phyloP scores from a whole-genome alignment of 225 moss, liverwort and hornwort genomes.

The Straminergon stramineum region DNA sequence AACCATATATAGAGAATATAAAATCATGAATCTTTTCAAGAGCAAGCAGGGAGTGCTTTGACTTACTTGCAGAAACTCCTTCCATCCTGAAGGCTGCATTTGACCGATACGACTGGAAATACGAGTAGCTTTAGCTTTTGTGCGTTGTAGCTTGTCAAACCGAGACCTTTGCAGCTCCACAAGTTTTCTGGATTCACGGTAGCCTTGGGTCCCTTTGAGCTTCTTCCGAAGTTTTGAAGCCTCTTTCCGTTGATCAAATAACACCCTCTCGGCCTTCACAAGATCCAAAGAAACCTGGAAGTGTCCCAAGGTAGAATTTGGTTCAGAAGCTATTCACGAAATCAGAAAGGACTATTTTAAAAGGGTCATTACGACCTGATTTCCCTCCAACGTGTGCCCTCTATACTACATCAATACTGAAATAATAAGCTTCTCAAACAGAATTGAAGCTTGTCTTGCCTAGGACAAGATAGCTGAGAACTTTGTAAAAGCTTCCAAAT shows the following conservation, averaged over 20 bases:
- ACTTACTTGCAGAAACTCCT: constrained; percentile 81
- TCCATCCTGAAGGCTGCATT: constrained; percentile 98
- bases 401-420: background rate
- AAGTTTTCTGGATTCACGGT: constrained; percentile 61
- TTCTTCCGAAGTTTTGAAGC: constrained; percentile 57
- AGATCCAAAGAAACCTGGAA: constrained; percentile 46
- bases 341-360: background rate
- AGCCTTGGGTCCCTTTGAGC: constrained; percentile 66
- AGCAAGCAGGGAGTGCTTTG: background rate
- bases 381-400: background rate
- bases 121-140: constrained; percentile 43
- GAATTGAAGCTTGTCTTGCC: background rate
- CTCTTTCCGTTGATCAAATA: constrained; percentile 58
- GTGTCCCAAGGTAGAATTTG: background rate
- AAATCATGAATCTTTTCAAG: background rate
- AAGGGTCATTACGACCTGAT: constrained; percentile 10
- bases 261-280: constrained; percentile 46
- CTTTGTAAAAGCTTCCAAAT: background rate
- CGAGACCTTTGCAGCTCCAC: constrained; percentile 61
- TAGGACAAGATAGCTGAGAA: background rate
- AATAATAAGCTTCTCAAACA: background rate
- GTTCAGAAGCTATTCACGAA: background rate
- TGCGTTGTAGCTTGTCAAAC: constrained; percentile 59
- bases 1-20: background rate
- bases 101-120: constrained; percentile 65